These are phyloP conservation scores for Arthrobotrys musiformis DNA, from an alignment of 2,329 filamentous ascomycete genomes.

Conservation along the genomic window DNA sequence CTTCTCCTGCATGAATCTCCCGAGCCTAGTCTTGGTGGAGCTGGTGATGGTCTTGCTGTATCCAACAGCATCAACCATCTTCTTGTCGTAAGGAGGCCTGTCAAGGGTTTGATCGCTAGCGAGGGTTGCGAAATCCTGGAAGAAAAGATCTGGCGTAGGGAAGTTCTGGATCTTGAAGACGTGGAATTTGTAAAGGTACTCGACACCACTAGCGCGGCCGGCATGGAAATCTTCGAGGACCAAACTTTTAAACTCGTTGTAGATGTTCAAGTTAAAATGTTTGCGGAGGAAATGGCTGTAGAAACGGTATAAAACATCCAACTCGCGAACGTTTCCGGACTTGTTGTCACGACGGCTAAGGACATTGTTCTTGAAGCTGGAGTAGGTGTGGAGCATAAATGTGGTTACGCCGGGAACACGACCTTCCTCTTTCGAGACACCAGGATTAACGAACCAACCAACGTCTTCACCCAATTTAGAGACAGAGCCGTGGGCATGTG, in stretches of 20 bases:
- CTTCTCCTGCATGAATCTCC: conserved; percentile 54
- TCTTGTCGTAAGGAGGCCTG: conserved; percentile 46
- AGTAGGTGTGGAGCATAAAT: conserved; percentile 34
- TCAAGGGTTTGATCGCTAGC: conserved; percentile 54
- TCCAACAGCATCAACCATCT: conserved; percentile 52
- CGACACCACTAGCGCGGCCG: conserved; percentile 69
- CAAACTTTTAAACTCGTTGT: conserved; percentile 76
- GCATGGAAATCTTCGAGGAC: conserved; percentile 73
- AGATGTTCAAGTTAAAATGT: conserved; percentile 80
- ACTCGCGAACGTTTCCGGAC: conserved; percentile 63
- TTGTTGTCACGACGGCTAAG: conserved; percentile 37
- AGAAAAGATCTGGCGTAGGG: conserved; percentile 56
- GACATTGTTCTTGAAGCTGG: conserved; percentile 49
- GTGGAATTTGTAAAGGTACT: conserved; percentile 74
- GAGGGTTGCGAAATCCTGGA: conserved; percentile 58
- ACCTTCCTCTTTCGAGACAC: conserved; percentile 12
- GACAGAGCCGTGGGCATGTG: conserved; percentile 26
- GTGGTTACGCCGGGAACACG: conserved; percentile 28
- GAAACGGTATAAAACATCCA: conserved; percentile 77
- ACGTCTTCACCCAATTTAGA: conserved; percentile 41
- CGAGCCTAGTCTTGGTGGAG: conserved; percentile 54
- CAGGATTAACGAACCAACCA: conserved; percentile 54
- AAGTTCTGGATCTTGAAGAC: conserved; percentile 59
- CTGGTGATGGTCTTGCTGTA: conserved; percentile 45
- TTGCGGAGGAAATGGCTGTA: conserved; percentile 78